Base-by-base conservation (phyloP, 192 early-diverging fungal genomes). In the Umbelopsis ramanniana region DNA sequence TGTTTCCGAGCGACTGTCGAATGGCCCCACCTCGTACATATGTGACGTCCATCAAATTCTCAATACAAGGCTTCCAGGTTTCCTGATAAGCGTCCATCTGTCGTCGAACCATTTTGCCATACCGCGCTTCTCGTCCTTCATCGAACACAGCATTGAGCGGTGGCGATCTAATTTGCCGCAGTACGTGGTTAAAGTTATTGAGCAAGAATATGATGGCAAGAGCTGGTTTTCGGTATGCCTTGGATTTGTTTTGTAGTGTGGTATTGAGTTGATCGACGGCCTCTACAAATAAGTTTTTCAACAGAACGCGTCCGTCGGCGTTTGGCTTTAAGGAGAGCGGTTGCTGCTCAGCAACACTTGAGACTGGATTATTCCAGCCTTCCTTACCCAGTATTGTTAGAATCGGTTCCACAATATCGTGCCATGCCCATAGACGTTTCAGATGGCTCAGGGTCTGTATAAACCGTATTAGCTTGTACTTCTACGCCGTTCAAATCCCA, bases 181-280 rank as follows among this genome's bases (percentile, higher is more conserved):
- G 73, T 37, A 93, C 89, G 72, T 92, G 90, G 68, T 93, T 83
- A 66, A 86, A 93, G 74, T 96, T 96, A 81, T 96, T 96, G 26
- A 96, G 80, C 46, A 94, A 73, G 73, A 96, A 96, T 22, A 96
- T 76, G 7, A 77, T 74, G 0, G 86, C 80, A 33, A 96, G 72
- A 0, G 89, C 80, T 15, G 85, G 81, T 67, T 91, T 88, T 53
- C 93, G 93, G 78, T 94, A 95, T 15, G 79, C 80, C 67, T 84
- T 88, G 17, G 93, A 79, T 78, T 93, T 94, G 6, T 52, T 53
- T 37, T 94, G 90, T 50, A 96, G 74, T 23, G 78, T 89, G 7
- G 76, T 75, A 15, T 79, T 72, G 67, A 96, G 79, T 7, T 83
- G 72, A 63, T 88, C 83, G 4, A 95, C 57, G 23, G 82, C 74